Evolutionary conservation across 805 yeast species (phyloP), one percentile per base, ranked within the genome.

Genomic region (Teunomyces stri): DNA sequence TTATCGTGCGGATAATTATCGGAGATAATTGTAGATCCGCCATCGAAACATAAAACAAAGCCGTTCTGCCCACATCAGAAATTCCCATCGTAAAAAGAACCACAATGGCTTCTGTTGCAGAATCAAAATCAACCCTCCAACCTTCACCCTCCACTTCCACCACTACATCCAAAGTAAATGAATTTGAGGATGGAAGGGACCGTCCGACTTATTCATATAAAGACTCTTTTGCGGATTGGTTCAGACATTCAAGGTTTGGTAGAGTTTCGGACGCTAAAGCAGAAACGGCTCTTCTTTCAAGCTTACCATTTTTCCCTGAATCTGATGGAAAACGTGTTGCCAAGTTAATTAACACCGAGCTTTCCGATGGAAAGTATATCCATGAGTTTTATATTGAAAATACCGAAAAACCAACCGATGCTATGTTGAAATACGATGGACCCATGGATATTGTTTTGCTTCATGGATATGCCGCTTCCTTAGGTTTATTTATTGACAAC

Each of bases 381-480:
- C 92, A 91, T 66, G 98, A 92, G 66, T 82, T 90, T 49, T 76
- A 70, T 51, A 78, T 91, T 28, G 69, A 70, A 38, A 80, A 84
- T 51, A 74, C 54, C 9, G 72, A 68, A 40, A 44, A 53, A 13
- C 79, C 86, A 3, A 31, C 20, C 12, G 44, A 42, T 18, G 27
- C 44, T 2, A 34, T 29, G 11, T 18, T 31, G 15, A 40, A 27
- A 18, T 30, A 30, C 7, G 46, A 21, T 2, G 38, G 42, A 16
- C 50, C 50, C 3, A 67, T 64, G 46, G 87, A 83, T 64, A 64
- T 90, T 20, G 89, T 94, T 2, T 65, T 92, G 51, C 68, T 94
- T 4, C 99, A 92, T 65, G 99, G 99, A 0, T 90, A 89, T 60
- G 97, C 96, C 1, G 96, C 98, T 0, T 88, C 96, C 1, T 78